Evolutionary conservation across 441 rosid genomes (phyloP).

Genomic region (Gossypium aridum): DNA sequence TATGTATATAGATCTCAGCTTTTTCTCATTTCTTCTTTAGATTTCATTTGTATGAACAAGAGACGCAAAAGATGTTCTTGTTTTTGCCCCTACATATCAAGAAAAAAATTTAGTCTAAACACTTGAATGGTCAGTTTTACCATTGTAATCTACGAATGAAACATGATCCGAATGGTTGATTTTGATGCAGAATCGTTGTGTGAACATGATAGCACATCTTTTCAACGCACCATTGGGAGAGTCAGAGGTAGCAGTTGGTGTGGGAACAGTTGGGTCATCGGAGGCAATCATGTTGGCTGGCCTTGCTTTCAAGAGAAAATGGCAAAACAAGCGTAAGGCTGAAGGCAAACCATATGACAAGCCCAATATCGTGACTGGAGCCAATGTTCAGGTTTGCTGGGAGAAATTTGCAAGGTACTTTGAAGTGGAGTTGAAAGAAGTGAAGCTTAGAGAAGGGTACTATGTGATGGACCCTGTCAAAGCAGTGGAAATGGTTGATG

Average conservation of each 20-base stretch:
- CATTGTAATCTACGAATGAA: not conserved
- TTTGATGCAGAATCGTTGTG: constrained; percentile 53
- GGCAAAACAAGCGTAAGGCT: constrained; percentile 72
- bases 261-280: constrained; percentile 64
- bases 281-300: constrained; percentile 79
- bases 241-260: constrained; percentile 49
- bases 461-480: constrained; percentile 88
- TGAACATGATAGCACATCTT: constrained; percentile 61
- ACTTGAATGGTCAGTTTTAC: not conserved
- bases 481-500: constrained; percentile 89
- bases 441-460: constrained; percentile 76
- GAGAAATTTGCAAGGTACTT: constrained; percentile 94
- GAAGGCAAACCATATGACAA: constrained; percentile 72
- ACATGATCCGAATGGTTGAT: not conserved
- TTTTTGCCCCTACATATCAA: not conserved
- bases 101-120: not conserved
- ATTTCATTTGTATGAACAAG: no score
- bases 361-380: constrained; percentile 88
- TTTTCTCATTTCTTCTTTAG: no score
- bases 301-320: constrained; percentile 62
- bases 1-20: not conserved
- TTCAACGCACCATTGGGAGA: constrained; percentile 54
- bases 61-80: no score
- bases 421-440: constrained; percentile 89
- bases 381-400: constrained; percentile 97